phyloP scores from a whole-genome alignment of 345 rosid species.

The Lenwebbia sp. region DNA sequence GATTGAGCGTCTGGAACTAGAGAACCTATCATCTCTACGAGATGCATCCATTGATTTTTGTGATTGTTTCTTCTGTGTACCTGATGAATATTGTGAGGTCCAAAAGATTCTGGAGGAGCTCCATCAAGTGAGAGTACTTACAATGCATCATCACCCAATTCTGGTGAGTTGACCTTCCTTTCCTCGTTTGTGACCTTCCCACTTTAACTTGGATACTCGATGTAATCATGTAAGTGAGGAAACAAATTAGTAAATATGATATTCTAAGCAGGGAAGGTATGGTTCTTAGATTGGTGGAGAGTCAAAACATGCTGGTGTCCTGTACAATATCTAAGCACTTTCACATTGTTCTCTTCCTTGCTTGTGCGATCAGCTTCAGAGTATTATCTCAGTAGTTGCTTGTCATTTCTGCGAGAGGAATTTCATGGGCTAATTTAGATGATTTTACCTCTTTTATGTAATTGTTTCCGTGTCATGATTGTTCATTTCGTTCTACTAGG shows the following conservation, averaged over 20 bases:
- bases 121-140: not conserved
- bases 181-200: not conserved
- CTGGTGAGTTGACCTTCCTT: not conserved
- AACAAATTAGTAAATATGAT: not conserved
- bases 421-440: not conserved
- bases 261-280: not conserved
- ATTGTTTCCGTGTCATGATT: not conserved
- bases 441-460: not conserved
- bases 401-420: not conserved
- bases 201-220: not conserved
- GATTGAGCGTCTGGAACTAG: conserved; percentile 1
- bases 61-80: not conserved
- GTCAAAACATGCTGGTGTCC: not conserved
- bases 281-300: not conserved
- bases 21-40: not conserved
- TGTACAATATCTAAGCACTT: not conserved
- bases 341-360: not conserved
- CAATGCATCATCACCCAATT: conserved; percentile 1
- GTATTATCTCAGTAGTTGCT: not conserved
- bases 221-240: not conserved
- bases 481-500: not conserved
- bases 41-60: conserved; percentile 4
- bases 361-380: not conserved
- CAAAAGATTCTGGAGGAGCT: conserved; percentile 1
- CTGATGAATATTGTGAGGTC: conserved; percentile 1